Conservation (phyloP, 2,329 filamentous ascomycete genomes). For the Fusarium avenaceum region DNA sequence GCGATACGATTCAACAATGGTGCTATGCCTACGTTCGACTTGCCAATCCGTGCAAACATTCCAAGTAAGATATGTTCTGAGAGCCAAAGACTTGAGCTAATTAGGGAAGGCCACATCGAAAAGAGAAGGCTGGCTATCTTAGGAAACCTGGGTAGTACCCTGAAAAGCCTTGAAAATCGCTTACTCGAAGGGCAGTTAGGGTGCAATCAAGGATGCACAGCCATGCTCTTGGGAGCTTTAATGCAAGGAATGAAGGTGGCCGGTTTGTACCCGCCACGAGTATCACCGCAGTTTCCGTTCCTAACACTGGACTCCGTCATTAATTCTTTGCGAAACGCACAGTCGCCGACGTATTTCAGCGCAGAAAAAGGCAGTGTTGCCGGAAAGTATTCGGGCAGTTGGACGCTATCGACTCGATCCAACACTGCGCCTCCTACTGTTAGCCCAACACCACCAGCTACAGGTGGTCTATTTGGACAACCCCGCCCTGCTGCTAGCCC, state of each 20-base stretch:
- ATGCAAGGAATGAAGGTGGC: not conserved
- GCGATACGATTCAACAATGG: not conserved
- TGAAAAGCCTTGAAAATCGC: not conserved
- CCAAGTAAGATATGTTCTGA: not conserved
- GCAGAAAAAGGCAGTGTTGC: rapidly evolving
- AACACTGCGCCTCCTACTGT: not conserved
- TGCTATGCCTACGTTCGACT: not conserved
- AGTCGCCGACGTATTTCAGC: not conserved
- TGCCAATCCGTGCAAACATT: not conserved
- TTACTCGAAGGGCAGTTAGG: not conserved
- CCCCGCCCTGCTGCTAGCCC: no score
- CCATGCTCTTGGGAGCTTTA: not conserved
- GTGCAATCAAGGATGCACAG: not conserved
- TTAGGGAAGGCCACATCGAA: not conserved
- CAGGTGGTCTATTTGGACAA: no score
- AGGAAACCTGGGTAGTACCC: rapidly evolving
- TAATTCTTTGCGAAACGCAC: not conserved
- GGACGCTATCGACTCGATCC: not conserved
- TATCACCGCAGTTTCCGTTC: not conserved
- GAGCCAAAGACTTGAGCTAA: not conserved
- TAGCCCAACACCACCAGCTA: no score
- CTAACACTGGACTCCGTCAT: not conserved
- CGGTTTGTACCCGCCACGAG: not conserved
- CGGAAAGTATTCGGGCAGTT: not conserved
- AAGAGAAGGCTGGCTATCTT: not conserved